Base-by-base conservation (phyloP, 202 grass and related monocot species). In the Digitaria exilis region DNA sequence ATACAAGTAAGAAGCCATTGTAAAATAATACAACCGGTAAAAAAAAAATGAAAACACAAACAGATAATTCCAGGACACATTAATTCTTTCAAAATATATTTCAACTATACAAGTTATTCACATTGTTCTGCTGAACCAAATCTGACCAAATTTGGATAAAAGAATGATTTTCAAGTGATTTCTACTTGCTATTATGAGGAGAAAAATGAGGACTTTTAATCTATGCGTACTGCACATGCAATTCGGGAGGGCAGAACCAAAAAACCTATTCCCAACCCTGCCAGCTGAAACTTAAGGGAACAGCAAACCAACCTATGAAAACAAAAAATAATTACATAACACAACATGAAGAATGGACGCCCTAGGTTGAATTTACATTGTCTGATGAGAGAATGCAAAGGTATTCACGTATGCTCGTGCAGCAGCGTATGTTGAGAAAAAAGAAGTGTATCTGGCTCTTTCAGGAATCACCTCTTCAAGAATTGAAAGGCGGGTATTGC, bases 401-500 rank as follows among this genome's bases (percentile, higher is more conserved):
- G 14, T 52, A 79, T 66, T 7, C 7, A 12, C 18, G 72, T 51
- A 32, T 72, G 26, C 18, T 21, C 7, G 7, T 63, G n/a, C 57
- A 68, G 24, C 41, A 67, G 6, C 22, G 8, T 52, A 39, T 48
- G 46, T 19, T 10, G 24, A 35, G 37, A 11, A 30, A 50, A 50
- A 56, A 19, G 18, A 39, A 17, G 1, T 44, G 46, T n/a, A 22
- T 83, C 57, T 70, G 31, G 68, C 67, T 31, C 51, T 71, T 44
- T 26, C 16, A 81, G 43, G 81, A 22, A 56, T 98, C 84, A 93
- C 29, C 86, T 81, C 84, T 91, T 90, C 67, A 94, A 87, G 80
- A 98, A 94, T 80, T 95, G 88, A 78, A 98, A 98, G 58, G 90
- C 83, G 67, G 79, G 73, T 31, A 90, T 88, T 58, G 82, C 77